Conservation (phyloP, 176 grass and related monocot species). For the Secale cereale region DNA sequence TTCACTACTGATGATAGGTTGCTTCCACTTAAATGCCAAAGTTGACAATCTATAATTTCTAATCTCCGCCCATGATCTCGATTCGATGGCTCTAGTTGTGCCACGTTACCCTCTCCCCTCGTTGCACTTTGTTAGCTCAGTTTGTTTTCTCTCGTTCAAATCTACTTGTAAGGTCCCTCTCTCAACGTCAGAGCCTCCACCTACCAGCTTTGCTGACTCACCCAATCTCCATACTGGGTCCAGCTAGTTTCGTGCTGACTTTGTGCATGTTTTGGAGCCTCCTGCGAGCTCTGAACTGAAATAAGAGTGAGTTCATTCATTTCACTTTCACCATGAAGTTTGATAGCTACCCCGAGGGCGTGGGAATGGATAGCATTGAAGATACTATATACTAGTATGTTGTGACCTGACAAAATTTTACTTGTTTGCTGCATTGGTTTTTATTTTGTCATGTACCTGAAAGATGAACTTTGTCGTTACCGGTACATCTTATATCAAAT, state of each 20-base stretch:
- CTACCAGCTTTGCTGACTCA: not conserved
- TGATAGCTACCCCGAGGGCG: not conserved
- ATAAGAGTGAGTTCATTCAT: not conserved
- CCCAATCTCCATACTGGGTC: not conserved
- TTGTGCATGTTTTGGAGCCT: not conserved
- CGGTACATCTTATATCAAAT: constrained; percentile 21
- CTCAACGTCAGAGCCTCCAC: too few species aligned
- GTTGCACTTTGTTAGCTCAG: not conserved
- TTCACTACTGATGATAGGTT: not conserved
- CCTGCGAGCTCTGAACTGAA: not conserved
- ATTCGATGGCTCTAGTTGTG: too few species aligned
- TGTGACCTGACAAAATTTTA: not conserved
- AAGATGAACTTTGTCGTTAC: not conserved
- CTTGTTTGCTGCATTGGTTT: not conserved
- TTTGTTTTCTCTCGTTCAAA: not conserved
- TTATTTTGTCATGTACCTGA: not conserved
- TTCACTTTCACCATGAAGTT: not conserved
- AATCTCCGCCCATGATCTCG: too few species aligned
- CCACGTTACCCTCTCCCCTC: not conserved
- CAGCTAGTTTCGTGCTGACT: not conserved
- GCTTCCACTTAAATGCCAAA: not conserved
- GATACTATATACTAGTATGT: not conserved
- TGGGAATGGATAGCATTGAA: not conserved
- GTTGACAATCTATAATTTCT: too few species aligned
- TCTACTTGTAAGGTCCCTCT: not conserved